Conservation (phyloP, 2,329 filamentous ascomycete genomes). For the Pseudogymnoascus sp. region DNA sequence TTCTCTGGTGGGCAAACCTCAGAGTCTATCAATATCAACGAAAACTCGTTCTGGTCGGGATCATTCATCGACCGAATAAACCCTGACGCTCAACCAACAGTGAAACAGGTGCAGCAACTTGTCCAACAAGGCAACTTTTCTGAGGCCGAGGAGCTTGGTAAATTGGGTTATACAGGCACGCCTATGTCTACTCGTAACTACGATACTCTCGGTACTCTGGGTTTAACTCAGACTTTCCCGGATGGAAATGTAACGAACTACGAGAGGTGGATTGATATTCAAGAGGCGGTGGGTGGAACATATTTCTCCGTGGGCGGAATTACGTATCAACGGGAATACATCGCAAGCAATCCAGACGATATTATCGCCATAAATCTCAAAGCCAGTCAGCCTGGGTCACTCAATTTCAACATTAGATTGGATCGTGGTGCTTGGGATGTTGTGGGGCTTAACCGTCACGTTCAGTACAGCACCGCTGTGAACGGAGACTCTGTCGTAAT, state of each 20-base stretch:
- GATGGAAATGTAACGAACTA: constrained; percentile 21
- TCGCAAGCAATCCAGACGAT: constrained; percentile 23
- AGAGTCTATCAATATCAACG: constrained; percentile 38
- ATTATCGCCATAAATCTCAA: constrained; percentile 20
- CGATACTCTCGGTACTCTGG: constrained; percentile 27
- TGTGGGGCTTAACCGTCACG: constrained; percentile 14
- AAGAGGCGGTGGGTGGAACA: constrained; percentile 13
- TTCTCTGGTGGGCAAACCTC: constrained; percentile 33
- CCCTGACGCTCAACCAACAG: constrained; percentile 28
- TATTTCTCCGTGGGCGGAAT: constrained; percentile 16
- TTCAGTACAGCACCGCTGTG: constrained; percentile 16
- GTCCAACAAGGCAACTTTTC: constrained; percentile 32
- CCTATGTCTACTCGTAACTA: constrained; percentile 35
- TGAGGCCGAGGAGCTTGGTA: constrained; percentile 30
- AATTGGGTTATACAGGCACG: constrained; percentile 31
- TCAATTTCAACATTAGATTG: constrained; percentile 14
- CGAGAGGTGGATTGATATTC: constrained; percentile 19
- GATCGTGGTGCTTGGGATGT: constrained; percentile 11
- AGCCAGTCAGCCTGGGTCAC: constrained; percentile 15
- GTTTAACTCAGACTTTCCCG: constrained; percentile 22
- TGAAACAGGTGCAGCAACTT: constrained; percentile 31
- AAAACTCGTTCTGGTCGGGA: constrained; percentile 40
- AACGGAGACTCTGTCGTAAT: constrained; percentile 14
- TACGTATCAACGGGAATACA: constrained; percentile 20
- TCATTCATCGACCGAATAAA: constrained; percentile 34